Base-by-base conservation (phyloP, 1,284 basidiomycete genomes). In the Pseudomicrostroma phylloplanum region DNA sequence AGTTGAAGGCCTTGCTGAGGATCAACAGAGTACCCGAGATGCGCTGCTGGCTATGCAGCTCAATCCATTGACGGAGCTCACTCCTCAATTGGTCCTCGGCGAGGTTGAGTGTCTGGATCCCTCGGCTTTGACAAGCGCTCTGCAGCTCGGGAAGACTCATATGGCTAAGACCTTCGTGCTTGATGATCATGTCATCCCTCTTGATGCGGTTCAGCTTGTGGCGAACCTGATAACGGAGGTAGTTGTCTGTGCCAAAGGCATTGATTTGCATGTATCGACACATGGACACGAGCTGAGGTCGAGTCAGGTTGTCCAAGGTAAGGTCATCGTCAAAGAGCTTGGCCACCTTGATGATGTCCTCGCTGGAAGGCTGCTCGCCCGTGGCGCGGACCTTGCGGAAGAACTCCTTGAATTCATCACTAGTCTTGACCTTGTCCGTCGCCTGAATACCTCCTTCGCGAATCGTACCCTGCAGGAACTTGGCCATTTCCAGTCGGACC, bases 181-280 rank as follows among this genome's bases (percentile, higher is more conserved):
- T 84, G 73, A 98, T 98, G 64, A 90, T 82, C 76, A 83, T 89
- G 81, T 99, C 96, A 79, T 99, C 94, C 51, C 90, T 86, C 59
- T 92, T 85, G 67, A 98, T 86, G 76, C 89, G 85, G 68, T 89
- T 84, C 48, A 99, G 84, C 55, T 92, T 86, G 64, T 86, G 86
- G 49, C 92, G 89, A 78, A 99, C 92, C 65, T 91, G 88, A 63
- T 92, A 92, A 60, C 94, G 89, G 55, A 99, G 84, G 83, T 96
- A 97, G 81, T 97, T 97, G 81, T 99, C 94, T 42, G 96, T 98
- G 53, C 94, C 94, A 75, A 97, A 99, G 1, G 94, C 94, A 81
- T 97, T 92, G 77, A 97, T 86, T 70, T 90, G 92, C 92, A 98
- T 96, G 69, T 69, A 81, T 60, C 91, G 86, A 74, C 89, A 96